A percentile compares a stretch with the other conserved stretches of the same genome.
These are phyloP conservation scores for Onygenales sp. DNA, from an alignment of 2,329 filamentous ascomycete genomes.

Conservation along the genomic window DNA sequence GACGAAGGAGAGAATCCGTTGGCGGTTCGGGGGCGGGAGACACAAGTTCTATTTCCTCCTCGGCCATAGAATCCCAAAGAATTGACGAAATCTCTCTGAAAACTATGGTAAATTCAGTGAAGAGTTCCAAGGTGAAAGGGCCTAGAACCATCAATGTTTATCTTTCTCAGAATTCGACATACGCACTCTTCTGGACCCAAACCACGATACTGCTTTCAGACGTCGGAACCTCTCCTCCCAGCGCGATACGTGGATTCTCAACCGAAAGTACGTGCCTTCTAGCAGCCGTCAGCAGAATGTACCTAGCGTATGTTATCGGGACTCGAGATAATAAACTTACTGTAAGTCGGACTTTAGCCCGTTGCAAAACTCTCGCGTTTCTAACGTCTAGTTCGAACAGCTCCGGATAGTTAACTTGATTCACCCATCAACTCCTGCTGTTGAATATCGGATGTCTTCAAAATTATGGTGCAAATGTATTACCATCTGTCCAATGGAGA, in stretches of 20 bases:
- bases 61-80: constrained; percentile 23
- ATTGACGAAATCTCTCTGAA: constrained; percentile 31
- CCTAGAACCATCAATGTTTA: constrained; percentile 26
- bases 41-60: constrained; percentile 30
- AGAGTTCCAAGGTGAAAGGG: constrained; percentile 20
- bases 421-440: constrained; percentile 19
- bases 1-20: constrained; percentile 2
- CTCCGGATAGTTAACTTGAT: constrained; percentile 30
- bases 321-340: constrained; percentile 34
- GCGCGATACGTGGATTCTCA: constrained; percentile 22
- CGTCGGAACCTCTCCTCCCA: constrained; percentile 27
- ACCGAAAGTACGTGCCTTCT: constrained; percentile 32
- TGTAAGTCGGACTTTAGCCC: constrained; percentile 15
- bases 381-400: constrained; percentile 13
- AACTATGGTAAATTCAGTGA: constrained; percentile 20
- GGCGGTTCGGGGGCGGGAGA: constrained; percentile 16
- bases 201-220: constrained; percentile 32
- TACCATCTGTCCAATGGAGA: constrained; percentile 30
- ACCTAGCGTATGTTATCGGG: constrained; percentile 33
- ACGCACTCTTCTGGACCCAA: constrained; percentile 33
- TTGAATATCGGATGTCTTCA: constrained; percentile 33
- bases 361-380: not conserved
- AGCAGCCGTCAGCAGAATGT: constrained; percentile 27
- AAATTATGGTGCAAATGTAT: constrained; percentile 32
- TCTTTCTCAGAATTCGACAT: constrained; percentile 30